A percentile compares a stretch with the other conserved stretches of the same genome.
Evolutionary conservation across 1,139 yeast species (phyloP).

Genomic region (Pichia sp.): DNA sequence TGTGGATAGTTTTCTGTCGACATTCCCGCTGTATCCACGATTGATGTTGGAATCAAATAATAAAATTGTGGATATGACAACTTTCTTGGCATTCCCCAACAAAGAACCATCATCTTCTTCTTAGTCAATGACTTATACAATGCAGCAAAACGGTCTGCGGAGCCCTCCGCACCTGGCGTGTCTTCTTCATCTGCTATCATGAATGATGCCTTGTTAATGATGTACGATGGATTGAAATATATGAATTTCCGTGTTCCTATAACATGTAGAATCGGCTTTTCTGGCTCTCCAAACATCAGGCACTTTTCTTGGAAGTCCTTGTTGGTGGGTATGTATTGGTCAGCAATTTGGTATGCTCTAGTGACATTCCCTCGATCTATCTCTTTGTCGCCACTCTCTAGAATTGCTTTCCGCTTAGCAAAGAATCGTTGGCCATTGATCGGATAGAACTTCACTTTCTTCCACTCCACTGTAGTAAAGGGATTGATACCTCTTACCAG

Average conservation of each 20-base stretch:
- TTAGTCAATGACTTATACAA: conserved; percentile 54
- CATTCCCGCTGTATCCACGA: neutral
- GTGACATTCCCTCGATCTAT: conserved; percentile 29
- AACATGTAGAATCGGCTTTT: conserved; percentile 41
- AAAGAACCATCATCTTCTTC: conserved; percentile 51
- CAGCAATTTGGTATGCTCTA: conserved; percentile 39
- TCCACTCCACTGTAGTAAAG: conserved; percentile 39
- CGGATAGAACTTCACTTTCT: conserved; percentile 36
- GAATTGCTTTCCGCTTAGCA: conserved; percentile 44
- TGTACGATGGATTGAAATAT: conserved; percentile 45
- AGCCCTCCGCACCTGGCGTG: conserved; percentile 49
- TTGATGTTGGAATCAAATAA: conserved; percentile 50
- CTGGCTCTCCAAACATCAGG: conserved; percentile 28
- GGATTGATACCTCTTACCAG: conserved; percentile 68
- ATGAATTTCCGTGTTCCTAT: conserved; percentile 56
- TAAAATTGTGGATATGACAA: conserved; percentile 53
- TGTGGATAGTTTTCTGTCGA: conserved; percentile 33
- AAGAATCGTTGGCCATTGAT: conserved; percentile 44
- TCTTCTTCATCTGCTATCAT: conserved; percentile 50
- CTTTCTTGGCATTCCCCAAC: conserved; percentile 61
- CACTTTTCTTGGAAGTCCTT: conserved; percentile 6
- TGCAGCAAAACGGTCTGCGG: conserved; percentile 60
- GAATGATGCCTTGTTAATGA: conserved; percentile 49
- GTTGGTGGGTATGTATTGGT: conserved; percentile 34
- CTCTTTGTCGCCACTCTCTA: conserved; percentile 38